These are phyloP conservation scores for Lactarius trivialis DNA, from an alignment of 768 basidiomycete species.

Conservation along the genomic window DNA sequence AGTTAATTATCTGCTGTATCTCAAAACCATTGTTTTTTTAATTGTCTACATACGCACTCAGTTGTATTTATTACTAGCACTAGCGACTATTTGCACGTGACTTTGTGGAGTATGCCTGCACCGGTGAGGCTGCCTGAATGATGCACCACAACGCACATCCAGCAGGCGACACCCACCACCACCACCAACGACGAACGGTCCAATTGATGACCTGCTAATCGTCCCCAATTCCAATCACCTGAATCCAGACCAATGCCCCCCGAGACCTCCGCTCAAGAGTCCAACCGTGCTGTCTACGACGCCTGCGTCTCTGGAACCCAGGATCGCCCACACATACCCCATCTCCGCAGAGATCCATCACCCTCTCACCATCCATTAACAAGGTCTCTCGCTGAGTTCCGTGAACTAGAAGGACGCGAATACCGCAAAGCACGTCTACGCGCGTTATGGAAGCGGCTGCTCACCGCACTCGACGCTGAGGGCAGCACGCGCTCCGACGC, in stretches of 20 bases:
- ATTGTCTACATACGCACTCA: background rate
- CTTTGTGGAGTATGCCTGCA: background rate
- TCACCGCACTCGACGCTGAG: conserved; percentile 28
- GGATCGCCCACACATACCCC: conserved; percentile 52
- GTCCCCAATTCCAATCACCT: conserved; percentile 10
- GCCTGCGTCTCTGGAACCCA: conserved; percentile 45
- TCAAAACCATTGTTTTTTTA: background rate
- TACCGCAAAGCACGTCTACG: conserved; percentile 53
- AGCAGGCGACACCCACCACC: background rate
- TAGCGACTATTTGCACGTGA: conserved; percentile 10
- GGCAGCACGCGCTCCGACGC: conserved; percentile 24
- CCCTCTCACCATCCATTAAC: conserved; percentile 35
- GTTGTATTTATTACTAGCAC: conserved; percentile 12
- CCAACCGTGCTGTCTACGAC: conserved; percentile 48
- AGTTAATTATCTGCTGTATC: conserved; percentile 6
- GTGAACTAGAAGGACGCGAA: conserved; percentile 54
- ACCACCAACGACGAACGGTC: background rate
- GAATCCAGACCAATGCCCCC: conserved; percentile 13
- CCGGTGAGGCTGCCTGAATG: background rate
- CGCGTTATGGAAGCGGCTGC: conserved; percentile 58
- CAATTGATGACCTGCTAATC: conserved; percentile 4
- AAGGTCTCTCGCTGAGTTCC: conserved; percentile 56
- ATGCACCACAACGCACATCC: background rate
- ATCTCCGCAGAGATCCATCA: conserved; percentile 46
- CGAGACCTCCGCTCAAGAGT: conserved; percentile 26